Evolutionary conservation across 139 green algal genomes (phyloP), one percentile per base, ranked within the genome.

Genomic region (Dunaliella primolecta): DNA sequence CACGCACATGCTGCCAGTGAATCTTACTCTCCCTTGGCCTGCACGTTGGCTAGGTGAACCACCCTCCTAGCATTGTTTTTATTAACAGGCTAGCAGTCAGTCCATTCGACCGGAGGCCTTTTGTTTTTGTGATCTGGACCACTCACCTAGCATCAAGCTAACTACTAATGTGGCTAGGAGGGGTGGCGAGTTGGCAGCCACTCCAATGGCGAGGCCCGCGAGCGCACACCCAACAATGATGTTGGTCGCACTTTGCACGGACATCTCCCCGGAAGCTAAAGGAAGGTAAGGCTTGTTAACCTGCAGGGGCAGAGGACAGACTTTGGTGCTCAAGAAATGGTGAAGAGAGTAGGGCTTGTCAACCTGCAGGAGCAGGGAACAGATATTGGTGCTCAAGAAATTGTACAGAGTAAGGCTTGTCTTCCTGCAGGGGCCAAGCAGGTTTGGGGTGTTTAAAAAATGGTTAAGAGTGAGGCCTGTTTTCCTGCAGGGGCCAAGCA

Each of bases 351-450:
- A 98, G 0, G 97, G 97, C 91, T 99, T 99, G 92, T 99, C 99
- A 31, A 99, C 88, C 80, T 92, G 91, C 20, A 31, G 29, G 38
- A 35, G 29, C 3, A 56, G 15, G 7, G 30, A 32, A 15, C n/a
- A n/a, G n/a, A n/a, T n/a, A n/a, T n/a, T n/a, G n/a, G n/a, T n/a
- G n/a, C n/a, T n/a, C n/a, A n/a, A n/a, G n/a, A n/a, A n/a, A n/a
- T n/a, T n/a, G n/a, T n/a, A 97, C 97, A 7, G 99, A 88, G 85
- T 99, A 98, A 0, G 97, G 97, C 91, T 99, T 99, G 92, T 99
- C 99, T 31, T 99, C 88, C 80, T 92, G 91, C 20, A 31, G 29
- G 38, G 32, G 29, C 3, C n/a, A n/a, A n/a, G n/a, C n/a, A n/a
- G n/a, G n/a, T n/a, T n/a, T n/a, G n/a, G n/a, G n/a, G n/a, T n/a